A percentile compares a stretch with the other conserved stretches of the same genome.
phyloP scores from a whole-genome alignment of 345 rosid species.

The Heritiera littoralis region DNA sequence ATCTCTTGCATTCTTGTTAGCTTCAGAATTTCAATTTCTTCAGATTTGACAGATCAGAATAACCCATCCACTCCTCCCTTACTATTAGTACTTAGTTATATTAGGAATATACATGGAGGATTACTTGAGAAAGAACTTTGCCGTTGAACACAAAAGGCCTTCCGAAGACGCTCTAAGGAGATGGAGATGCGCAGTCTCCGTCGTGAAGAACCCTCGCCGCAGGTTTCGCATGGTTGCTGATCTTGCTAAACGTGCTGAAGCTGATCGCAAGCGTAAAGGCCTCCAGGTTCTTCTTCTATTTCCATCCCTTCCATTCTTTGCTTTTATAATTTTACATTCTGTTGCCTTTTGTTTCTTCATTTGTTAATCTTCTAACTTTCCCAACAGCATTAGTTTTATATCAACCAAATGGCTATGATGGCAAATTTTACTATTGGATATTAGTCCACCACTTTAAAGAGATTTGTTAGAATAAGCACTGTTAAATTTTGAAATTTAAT shows the following conservation, averaged over 20 bases:
- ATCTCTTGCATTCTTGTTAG: background rate
- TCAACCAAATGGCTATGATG: background rate
- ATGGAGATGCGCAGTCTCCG: slow-evolving; percentile 50
- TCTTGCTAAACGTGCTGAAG: slow-evolving; percentile 55
- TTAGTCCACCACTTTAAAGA: no score
- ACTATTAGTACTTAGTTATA: background rate
- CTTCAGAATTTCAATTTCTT: background rate
- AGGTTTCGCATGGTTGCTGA: slow-evolving; percentile 61
- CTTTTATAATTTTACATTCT: no score
- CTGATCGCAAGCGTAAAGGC: slow-evolving; percentile 30
- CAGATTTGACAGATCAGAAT: background rate
- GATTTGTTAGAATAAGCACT: no score
- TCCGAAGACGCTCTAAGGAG: slow-evolving; percentile 44
- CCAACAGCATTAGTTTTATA: background rate
- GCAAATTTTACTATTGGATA: background rate
- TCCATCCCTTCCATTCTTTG: background rate
- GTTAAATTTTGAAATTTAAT: no score
- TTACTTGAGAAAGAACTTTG: slow-evolving; percentile 43
- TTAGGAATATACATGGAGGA: slow-evolving; percentile 32
- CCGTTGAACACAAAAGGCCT: slow-evolving; percentile 44
- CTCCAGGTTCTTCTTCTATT: slow-evolving; percentile 24
- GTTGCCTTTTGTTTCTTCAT: background rate
- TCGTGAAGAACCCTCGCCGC: slow-evolving; percentile 60
- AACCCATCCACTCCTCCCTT: background rate
- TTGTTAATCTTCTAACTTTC: background rate